These are phyloP conservation scores for Medicago lupulina DNA, from an alignment of 306 rosid genomes.

Conservation along the genomic window DNA sequence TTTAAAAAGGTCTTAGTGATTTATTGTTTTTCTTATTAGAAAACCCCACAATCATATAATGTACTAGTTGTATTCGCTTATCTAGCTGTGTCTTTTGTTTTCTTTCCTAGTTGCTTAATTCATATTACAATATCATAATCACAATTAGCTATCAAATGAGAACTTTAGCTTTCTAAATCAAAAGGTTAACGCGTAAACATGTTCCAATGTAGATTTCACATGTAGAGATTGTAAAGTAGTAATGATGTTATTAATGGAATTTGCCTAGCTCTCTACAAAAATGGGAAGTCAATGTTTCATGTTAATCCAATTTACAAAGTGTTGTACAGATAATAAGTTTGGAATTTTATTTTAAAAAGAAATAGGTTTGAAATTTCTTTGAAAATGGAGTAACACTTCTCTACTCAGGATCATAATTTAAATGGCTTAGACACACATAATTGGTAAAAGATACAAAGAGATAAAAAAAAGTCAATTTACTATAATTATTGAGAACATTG, in stretches of 20 bases:
- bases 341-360: conserved; percentile 1
- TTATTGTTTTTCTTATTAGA: conserved; percentile 8
- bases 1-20: conserved; percentile 35
- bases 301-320: conserved; percentile 33
- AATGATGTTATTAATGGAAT: conserved; percentile 8
- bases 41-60: background rate
- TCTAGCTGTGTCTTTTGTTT: conserved; percentile 47
- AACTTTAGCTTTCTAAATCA: background rate
- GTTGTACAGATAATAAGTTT: conserved; percentile 43
- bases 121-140: conserved; percentile 20
- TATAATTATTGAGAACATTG: no score
- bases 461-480: no score
- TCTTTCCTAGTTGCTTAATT: conserved; percentile 32
- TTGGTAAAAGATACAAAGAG: no score
- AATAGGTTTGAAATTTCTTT: background rate
- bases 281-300: conserved; percentile 42
- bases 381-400: conserved; percentile 2
- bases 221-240: background rate
- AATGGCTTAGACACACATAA: no score
- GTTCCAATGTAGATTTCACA: conserved; percentile 39
- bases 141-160: conserved; percentile 3
- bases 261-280: conserved; percentile 5
- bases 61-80: background rate
- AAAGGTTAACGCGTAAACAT: conserved; percentile 33
- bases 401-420: no score